These are phyloP conservation scores for Phellopilus nigrolimitatus DNA, from an alignment of 1,284 basidiomycete genomes.

Conservation along the genomic window DNA sequence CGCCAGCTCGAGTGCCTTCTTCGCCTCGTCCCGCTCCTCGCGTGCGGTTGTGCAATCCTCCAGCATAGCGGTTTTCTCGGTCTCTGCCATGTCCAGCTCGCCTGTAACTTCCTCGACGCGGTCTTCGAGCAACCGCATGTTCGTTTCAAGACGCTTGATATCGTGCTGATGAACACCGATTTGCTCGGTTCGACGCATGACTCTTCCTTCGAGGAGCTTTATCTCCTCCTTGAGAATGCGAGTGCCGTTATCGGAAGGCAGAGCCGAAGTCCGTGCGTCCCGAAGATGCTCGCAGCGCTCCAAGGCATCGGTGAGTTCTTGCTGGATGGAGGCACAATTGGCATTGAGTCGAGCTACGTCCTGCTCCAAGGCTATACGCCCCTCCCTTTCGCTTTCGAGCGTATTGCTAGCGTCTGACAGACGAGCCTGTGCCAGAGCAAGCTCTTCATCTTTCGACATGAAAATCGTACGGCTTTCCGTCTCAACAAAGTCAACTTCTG, in stretches of 20 bases:
- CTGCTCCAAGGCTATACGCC: constrained; percentile 10
- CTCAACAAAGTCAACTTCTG: neutral
- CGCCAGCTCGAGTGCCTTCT: constrained; percentile 36
- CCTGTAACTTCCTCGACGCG: constrained; percentile 58
- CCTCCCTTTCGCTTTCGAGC: constrained; percentile 6
- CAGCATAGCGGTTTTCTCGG: constrained; percentile 71
- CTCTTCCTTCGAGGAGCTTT: constrained; percentile 55
- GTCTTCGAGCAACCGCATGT: constrained; percentile 66
- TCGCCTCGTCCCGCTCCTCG: constrained; percentile 59
- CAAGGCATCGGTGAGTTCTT: constrained; percentile 51
- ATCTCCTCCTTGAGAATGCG: constrained; percentile 55
- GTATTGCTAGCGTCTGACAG: constrained; percentile 7
- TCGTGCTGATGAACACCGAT: constrained; percentile 73
- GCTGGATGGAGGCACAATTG: constrained; percentile 47
- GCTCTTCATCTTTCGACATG: constrained; percentile 12
- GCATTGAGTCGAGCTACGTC: constrained; percentile 57
- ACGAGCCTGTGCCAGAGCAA: constrained; percentile 7
- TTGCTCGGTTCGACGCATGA: constrained; percentile 60
- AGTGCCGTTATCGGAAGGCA: constrained; percentile 53
- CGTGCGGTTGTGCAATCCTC: constrained; percentile 73
- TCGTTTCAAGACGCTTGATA: constrained; percentile 65
- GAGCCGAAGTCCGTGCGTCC: constrained; percentile 54
- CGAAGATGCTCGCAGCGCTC: constrained; percentile 54
- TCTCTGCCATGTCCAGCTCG: constrained; percentile 58
- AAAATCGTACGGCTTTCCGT: neutral